These are phyloP conservation scores for Ochetophila trinervis DNA, from an alignment of 306 rosid genomes.

Conservation along the genomic window DNA sequence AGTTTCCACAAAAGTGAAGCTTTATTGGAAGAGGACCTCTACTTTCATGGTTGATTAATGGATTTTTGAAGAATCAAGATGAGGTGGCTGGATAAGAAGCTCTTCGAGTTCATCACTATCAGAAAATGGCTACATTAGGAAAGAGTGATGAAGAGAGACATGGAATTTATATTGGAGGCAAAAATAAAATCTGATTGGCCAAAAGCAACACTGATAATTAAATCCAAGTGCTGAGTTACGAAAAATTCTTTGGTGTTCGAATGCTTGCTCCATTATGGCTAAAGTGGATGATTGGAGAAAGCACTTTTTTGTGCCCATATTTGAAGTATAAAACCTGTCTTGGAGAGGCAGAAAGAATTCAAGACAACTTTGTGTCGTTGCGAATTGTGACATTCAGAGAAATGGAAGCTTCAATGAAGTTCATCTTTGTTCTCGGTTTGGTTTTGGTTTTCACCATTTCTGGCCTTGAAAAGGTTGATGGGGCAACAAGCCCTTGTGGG, in stretches of 20 bases:
- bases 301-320: constrained; percentile 22
- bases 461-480: constrained; percentile 27
- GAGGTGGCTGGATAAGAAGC: constrained; percentile 31
- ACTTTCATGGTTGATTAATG: constrained; percentile 12
- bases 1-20: neutral
- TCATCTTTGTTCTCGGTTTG: constrained; percentile 37
- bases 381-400: neutral
- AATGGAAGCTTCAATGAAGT: constrained; percentile 38
- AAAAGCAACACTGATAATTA: constrained; percentile 5
- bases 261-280: constrained; percentile 53
- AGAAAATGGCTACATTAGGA: constrained; percentile 30
- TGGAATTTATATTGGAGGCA: neutral
- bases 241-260: constrained; percentile 22
- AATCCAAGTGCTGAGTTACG: constrained; percentile 28
- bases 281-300: constrained; percentile 33
- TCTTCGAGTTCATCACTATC: constrained; percentile 16
- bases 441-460: constrained; percentile 25
- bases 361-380: neutral
- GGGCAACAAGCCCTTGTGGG: constrained; percentile 58
- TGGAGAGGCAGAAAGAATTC: neutral
- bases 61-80: constrained; percentile 10
- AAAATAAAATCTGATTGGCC: constrained; percentile 28
- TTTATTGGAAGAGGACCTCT: neutral
- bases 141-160: constrained; percentile 15
- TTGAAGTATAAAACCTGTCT: constrained; percentile 36